Percentiles rank a stretch among this genome's conserved stretches.
phyloP scores from a whole-genome alignment of 2,329 filamentous ascomycete species.

The Trichophyton equinum region DNA sequence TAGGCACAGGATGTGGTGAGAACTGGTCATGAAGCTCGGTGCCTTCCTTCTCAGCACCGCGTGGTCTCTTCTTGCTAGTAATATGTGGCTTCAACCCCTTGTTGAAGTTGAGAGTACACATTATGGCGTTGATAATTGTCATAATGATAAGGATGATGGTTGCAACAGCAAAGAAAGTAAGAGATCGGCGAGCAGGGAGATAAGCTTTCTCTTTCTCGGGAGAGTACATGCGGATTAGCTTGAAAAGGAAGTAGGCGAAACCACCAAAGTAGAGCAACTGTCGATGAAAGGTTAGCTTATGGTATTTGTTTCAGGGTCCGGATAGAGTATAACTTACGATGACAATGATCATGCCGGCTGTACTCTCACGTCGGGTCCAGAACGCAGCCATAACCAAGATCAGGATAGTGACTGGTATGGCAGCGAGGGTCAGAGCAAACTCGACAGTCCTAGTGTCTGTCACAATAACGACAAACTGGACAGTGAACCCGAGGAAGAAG shows the following conservation, averaged over 20 bases:
- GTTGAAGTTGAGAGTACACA: slow-evolving; percentile 85
- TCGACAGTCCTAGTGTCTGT: slow-evolving; percentile 57
- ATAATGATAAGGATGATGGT: slow-evolving; percentile 78
- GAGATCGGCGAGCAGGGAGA: slow-evolving; percentile 63
- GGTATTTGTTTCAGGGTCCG: neutral
- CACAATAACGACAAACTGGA: slow-evolving; percentile 93
- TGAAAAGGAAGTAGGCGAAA: slow-evolving; percentile 94
- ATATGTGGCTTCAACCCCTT: slow-evolving; percentile 82
- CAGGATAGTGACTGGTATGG: slow-evolving; percentile 78
- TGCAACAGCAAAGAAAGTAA: slow-evolving; percentile 89
- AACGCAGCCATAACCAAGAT: slow-evolving; percentile 76
- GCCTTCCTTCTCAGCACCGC: slow-evolving; percentile 39
- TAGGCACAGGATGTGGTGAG: slow-evolving; percentile 23
- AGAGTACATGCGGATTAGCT: slow-evolving; percentile 90
- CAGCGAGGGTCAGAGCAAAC: slow-evolving; percentile 74
- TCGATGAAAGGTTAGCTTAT: neutral
- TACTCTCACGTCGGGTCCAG: slow-evolving; percentile 74
- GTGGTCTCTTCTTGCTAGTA: slow-evolving; percentile 42
- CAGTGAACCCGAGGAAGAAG: slow-evolving; percentile 97
- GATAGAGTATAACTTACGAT: slow-evolving; percentile 42
- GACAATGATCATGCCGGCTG: slow-evolving; percentile 59
- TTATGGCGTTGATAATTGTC: slow-evolving; percentile 74
- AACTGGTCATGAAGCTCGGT: slow-evolving; percentile 32
- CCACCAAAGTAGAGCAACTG: slow-evolving; percentile 71
- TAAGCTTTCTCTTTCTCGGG: slow-evolving; percentile 50